Conservation (phyloP, 2,329 filamentous ascomycete genomes). For the Diaporthe helianthi region DNA sequence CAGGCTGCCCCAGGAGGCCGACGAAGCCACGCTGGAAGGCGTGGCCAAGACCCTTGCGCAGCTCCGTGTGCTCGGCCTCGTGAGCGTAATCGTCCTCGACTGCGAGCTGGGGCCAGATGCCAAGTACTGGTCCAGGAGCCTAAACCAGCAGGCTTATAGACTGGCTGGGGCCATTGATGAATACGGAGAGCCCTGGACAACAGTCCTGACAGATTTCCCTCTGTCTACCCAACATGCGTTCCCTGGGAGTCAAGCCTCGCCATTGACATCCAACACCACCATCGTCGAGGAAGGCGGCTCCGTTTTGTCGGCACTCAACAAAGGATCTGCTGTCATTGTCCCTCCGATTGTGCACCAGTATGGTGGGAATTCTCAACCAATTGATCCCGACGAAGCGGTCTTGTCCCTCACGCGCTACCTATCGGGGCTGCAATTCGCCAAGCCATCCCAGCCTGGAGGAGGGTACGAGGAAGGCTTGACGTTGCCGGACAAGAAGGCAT, state of each 20-base stretch:
- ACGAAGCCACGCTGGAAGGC: slow-evolving; percentile 73
- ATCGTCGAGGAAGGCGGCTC: slow-evolving; percentile 57
- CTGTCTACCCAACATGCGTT: slow-evolving; percentile 48
- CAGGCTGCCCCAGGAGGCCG: slow-evolving; percentile 73
- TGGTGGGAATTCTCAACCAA: slow-evolving; percentile 45
- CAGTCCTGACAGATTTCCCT: slow-evolving; percentile 66
- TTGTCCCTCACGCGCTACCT: slow-evolving; percentile 80
- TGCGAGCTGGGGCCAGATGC: slow-evolving; percentile 55
- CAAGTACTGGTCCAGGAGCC: slow-evolving; percentile 41
- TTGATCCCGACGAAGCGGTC: slow-evolving; percentile 67
- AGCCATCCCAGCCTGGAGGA: slow-evolving; percentile 47
- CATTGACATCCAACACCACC: slow-evolving; percentile 44
- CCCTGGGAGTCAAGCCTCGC: slow-evolving; percentile 33
- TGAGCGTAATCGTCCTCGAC: slow-evolving; percentile 84
- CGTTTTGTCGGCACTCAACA: slow-evolving; percentile 69
- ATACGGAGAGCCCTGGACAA: slow-evolving; percentile 71
- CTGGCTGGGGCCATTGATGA: slow-evolving; percentile 77
- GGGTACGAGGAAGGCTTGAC: slow-evolving; percentile 39
- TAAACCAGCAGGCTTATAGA: slow-evolving; percentile 70
- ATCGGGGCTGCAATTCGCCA: slow-evolving; percentile 65
- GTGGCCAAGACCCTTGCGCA: slow-evolving; percentile 86
- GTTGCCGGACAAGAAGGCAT: slow-evolving; percentile 56
- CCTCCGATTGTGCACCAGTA: slow-evolving; percentile 44
- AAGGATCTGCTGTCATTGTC: slow-evolving; percentile 75
- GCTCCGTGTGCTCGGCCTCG: slow-evolving; percentile 80